phyloP scores from a whole-genome alignment of 768 basidiomycete species.

The Hypsizygus marmoreus region DNA sequence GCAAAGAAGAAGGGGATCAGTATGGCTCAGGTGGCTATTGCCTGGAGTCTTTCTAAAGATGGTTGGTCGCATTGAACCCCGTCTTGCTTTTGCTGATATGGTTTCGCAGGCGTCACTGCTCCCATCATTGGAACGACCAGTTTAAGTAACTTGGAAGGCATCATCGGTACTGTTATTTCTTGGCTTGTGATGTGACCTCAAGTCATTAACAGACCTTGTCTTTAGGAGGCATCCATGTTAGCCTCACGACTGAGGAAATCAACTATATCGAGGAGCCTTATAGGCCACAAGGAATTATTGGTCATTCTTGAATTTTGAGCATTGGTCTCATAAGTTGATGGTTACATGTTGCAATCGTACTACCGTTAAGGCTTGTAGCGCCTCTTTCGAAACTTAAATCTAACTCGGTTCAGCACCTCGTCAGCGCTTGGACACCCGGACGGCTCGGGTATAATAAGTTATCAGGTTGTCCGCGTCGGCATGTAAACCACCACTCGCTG shows the following conservation, averaged over 20 bases:
- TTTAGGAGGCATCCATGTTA: constrained; percentile 45
- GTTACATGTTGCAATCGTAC: too few species aligned
- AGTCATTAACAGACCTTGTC: background rate
- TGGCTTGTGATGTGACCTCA: background rate
- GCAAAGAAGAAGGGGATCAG: constrained; percentile 50
- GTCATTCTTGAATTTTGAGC: constrained; percentile 46
- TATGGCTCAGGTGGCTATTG: constrained; percentile 61
- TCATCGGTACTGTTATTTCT: constrained; percentile 39
- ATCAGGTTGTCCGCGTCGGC: too few species aligned
- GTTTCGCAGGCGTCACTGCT: constrained; percentile 45
- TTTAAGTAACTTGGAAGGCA: constrained; percentile 50
- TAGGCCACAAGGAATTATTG: constrained; percentile 43
- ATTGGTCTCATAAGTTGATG: too few species aligned
- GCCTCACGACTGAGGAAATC: constrained; percentile 57
- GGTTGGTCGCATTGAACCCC: constrained; percentile 20
- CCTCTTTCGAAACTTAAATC: too few species aligned
- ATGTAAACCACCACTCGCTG: too few species aligned
- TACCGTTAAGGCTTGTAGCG: too few species aligned
- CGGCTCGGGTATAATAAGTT: too few species aligned
- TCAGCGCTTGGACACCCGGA: too few species aligned
- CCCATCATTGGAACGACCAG: constrained; percentile 62
- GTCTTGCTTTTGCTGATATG: background rate
- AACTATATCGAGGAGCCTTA: constrained; percentile 59
- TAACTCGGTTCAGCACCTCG: too few species aligned
- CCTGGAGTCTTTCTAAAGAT: constrained; percentile 50